These are phyloP conservation scores for Agapanthus africanus DNA, from an alignment of 106 monocot genomes.

Conservation along the genomic window DNA sequence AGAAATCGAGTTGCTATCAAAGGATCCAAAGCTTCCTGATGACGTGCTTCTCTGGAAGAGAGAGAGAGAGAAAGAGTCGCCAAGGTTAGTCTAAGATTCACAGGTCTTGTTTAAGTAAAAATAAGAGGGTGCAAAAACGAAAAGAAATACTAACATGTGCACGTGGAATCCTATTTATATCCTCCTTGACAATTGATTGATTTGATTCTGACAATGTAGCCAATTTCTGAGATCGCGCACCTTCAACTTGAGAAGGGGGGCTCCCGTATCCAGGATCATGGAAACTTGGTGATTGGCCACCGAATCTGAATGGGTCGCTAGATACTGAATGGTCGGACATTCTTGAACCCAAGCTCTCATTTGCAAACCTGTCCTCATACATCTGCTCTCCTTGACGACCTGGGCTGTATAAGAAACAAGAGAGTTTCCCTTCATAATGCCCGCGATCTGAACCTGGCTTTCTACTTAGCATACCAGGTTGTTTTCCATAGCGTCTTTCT, in stretches of 20 bases:
- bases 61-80: not conserved
- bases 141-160: constrained; percentile 20
- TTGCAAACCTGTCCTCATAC: constrained; percentile 75
- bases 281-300: constrained; percentile 50
- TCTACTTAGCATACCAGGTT: constrained; percentile 51
- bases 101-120: not conserved
- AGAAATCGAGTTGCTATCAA: constrained; percentile 31
- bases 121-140: constrained; percentile 7
- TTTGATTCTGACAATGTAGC: constrained; percentile 14
- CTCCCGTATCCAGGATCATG: constrained; percentile 31
- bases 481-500: constrained; percentile 82
- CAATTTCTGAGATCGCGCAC: constrained; percentile 8
- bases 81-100: not conserved
- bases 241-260: constrained; percentile 21
- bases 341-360: constrained; percentile 56
- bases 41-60: constrained; percentile 63
- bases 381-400: constrained; percentile 38
- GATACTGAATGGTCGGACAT: constrained; percentile 64
- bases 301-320: constrained; percentile 50
- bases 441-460: constrained; percentile 83
- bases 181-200: constrained; percentile 22
- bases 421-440: constrained; percentile 69
- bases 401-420: constrained; percentile 62
- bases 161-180: constrained; percentile 18
- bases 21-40: constrained; percentile 52